phyloP scores from a whole-genome alignment of 495 filamentous ascomycete genomes.

The Aspergillus hancockii region DNA sequence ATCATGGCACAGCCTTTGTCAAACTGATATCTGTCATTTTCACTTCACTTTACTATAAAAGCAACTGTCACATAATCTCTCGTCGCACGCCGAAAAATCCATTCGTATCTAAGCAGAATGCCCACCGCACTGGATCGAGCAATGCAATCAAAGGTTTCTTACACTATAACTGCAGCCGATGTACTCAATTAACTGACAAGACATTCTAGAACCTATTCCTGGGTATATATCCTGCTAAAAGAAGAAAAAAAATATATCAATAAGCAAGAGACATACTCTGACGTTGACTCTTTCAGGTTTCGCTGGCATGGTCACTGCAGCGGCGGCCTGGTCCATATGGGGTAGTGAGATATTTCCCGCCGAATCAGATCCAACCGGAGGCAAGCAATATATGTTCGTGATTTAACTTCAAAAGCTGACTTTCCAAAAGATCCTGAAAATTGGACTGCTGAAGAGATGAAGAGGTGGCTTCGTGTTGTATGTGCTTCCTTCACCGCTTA shows the following conservation, averaged over 20 bases:
- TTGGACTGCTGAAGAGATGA: slow-evolving; percentile 73
- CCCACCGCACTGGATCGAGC: slow-evolving; percentile 77
- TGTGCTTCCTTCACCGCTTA: slow-evolving; percentile 29
- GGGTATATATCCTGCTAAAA: slow-evolving; percentile 55
- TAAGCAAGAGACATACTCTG: slow-evolving; percentile 14
- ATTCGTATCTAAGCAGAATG: slow-evolving; percentile 34
- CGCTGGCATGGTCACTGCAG: slow-evolving; percentile 79
- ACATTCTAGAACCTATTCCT: slow-evolving; percentile 55
- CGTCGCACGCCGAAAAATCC: too few relatives aligned
- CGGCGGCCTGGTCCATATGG: slow-evolving; percentile 82
- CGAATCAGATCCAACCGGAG: slow-evolving; percentile 72
- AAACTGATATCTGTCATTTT: slow-evolving; percentile 1
- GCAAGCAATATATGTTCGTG: slow-evolving; percentile 35
- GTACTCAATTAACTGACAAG: slow-evolving; percentile 13
- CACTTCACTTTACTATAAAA: not conserved
- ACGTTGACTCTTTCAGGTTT: slow-evolving; percentile 49
- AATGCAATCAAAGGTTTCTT: slow-evolving; percentile 69
- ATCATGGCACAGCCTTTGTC: not conserved
- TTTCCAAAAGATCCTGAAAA: slow-evolving; percentile 58
- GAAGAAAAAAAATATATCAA: too few relatives aligned
- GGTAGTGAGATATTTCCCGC: slow-evolving; percentile 76
- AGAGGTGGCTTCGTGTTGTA: slow-evolving; percentile 75
- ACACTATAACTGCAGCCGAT: not conserved
- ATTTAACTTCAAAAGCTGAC: not conserved
- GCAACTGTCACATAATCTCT: not conserved